Evolutionary conservation across 2,329 filamentous ascomycete genomes (phyloP), one percentile per base, ranked within the genome.

Genomic region (Didymella arachidicola): DNA sequence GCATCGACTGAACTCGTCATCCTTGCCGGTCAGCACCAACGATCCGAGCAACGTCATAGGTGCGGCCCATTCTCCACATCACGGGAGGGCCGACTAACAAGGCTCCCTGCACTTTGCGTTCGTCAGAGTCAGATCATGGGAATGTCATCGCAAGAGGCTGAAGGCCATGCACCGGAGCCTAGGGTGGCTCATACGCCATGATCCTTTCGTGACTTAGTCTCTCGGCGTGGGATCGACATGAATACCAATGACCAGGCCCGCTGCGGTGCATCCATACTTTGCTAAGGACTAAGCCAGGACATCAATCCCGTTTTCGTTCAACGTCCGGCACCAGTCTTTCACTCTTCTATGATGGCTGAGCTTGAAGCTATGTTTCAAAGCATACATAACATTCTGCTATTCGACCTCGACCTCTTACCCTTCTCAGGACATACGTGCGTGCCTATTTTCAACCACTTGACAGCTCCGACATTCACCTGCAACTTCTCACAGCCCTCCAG

Each of bases 41-140:
- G 22, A 62, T 49, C 26, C 50, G 16, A 25, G 49, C 49, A 54
- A 69, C 64, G 61, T 71, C 69, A 75, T 73, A 66, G 60, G 59
- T 53, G 52, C 52, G 54, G 57, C 27, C 49, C 53, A 47, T 47
- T 51, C 53, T 65, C 59, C 57, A 63, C 59, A 61, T 50, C 27
- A 68, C 72, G 72, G 72, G 52, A 70, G 46, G 57, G 61, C 71
- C 72, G 72, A 73, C 61, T 66, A 68, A 54, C 42, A 51, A 48
- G 36, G 45, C 38, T 58, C 52, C 34, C 25, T 46, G 47, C n/a
- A 26, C 22, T 19, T 41, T 50, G 27, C 30, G 22, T 44, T 58
- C 29, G 25, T 43, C 16, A 25, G 26, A 53, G 18, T 32, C 25
- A 43, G 30, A 18, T 41, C 29, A 10, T 39, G 34, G 48, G 18